phyloP scores from a whole-genome alignment of 2,329 filamentous ascomycete genomes.

The Arthrobotrys conoides region DNA sequence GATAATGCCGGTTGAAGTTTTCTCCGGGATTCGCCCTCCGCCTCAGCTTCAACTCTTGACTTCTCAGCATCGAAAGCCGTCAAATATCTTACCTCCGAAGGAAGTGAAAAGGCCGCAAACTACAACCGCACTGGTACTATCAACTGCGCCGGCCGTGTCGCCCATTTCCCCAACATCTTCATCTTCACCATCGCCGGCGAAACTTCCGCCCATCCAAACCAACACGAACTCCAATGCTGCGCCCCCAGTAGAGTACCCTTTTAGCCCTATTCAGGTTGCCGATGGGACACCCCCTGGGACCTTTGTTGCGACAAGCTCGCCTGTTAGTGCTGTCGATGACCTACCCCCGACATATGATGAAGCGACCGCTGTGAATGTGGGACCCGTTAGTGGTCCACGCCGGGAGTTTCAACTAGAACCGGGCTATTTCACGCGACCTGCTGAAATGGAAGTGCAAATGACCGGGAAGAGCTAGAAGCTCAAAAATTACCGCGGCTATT shows the following conservation, averaged over 20 bases:
- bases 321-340: slow-evolving; percentile 38
- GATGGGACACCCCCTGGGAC: slow-evolving; percentile 40
- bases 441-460: slow-evolving; percentile 50
- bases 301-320: slow-evolving; percentile 38
- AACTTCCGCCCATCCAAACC: slow-evolving; percentile 51
- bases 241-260: slow-evolving; percentile 47
- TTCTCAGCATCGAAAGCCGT: slow-evolving; percentile 35
- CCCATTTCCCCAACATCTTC: slow-evolving; percentile 26
- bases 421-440: slow-evolving; percentile 52
- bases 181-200: slow-evolving; percentile 24
- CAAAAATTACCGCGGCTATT: neutral
- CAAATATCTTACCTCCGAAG: slow-evolving; percentile 22
- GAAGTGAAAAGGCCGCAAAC: slow-evolving; percentile 31
- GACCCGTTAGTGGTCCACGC: slow-evolving; percentile 63
- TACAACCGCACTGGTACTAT: slow-evolving; percentile 21
- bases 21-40: slow-evolving; percentile 88
- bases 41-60: slow-evolving; percentile 71
- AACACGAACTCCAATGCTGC: slow-evolving; percentile 20
- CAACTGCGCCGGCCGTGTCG: slow-evolving; percentile 23
- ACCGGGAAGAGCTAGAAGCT: slow-evolving; percentile 46
- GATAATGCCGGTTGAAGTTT: slow-evolving; percentile 83
- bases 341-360: slow-evolving; percentile 64
- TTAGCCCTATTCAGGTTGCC: slow-evolving; percentile 51
- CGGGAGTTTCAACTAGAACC: slow-evolving; percentile 60
- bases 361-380: slow-evolving; percentile 63